Evolutionary conservation across 192 early-diverging fungal genomes (phyloP).

Genomic region (Mortierella antarctica): DNA sequence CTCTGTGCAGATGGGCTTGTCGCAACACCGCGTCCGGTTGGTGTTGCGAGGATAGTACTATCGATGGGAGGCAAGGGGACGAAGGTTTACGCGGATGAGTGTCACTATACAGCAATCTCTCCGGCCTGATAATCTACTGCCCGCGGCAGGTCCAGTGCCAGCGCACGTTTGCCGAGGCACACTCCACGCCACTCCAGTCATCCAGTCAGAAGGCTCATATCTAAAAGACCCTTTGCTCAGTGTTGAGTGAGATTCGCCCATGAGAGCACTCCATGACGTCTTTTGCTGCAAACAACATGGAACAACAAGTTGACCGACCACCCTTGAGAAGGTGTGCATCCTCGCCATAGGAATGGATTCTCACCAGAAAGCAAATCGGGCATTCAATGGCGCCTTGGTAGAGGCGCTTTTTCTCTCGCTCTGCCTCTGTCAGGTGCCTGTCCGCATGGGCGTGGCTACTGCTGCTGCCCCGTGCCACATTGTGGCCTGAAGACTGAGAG

Average conservation of each 20-base stretch:
- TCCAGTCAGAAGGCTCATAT: too few species aligned
- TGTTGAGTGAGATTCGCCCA: too few species aligned
- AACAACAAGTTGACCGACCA: too few species aligned
- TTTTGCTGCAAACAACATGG: too few species aligned
- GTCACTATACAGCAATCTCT: background rate
- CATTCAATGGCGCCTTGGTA: conserved; percentile 85
- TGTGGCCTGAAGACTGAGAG: too few species aligned
- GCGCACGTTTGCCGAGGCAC: too few species aligned
- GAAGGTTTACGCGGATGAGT: background rate
- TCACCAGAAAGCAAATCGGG: conserved; percentile 94
- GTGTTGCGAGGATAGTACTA: conserved; percentile 92
- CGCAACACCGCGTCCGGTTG: conserved; percentile 94
- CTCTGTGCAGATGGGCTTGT: conserved; percentile 96
- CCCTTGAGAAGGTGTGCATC: too few species aligned
- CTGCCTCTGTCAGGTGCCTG: conserved; percentile 12
- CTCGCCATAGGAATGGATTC: conserved; percentile 5
- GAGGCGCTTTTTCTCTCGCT: conserved; percentile 52
- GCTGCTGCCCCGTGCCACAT: background rate
- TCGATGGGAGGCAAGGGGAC: background rate
- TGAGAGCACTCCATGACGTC: too few species aligned
- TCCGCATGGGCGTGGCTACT: conserved; percentile 20
- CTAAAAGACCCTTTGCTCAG: too few species aligned
- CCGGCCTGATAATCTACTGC: background rate
- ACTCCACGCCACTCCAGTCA: too few species aligned
- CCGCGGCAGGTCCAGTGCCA: too few species aligned